Base-by-base conservation (phyloP, 2,329 filamentous ascomycete genomes). In the Pseudogymnoascus sp. region DNA sequence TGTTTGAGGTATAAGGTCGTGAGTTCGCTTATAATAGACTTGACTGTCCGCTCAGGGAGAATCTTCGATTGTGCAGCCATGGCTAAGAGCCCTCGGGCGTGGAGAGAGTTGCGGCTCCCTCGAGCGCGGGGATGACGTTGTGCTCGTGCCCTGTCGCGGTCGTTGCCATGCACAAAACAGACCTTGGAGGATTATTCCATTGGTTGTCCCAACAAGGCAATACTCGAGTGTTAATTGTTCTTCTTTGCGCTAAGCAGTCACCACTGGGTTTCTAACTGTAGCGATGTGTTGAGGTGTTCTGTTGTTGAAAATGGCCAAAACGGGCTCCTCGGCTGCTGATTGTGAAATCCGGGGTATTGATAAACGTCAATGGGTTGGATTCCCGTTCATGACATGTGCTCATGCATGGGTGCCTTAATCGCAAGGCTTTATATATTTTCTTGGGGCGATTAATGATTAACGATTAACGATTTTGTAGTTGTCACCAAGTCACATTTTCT, bases 41-140 rank as follows among this genome's bases (percentile, higher is more conserved):
- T 85, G 71, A 93, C 72, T 64, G 85, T 87, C 68, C 84, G 84
- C 69, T 89, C 85, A 19, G 72, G 71, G 62, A 79, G 78, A 40
- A 87, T 79, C 74, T 92, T 93, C 61, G 91, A 93, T 73, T 89
- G 88, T 64, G 79, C 85, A 65, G 88, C 89, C 90, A 93, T 93
- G 68, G 67, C 70, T 62, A 64, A 8, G 22, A 14, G 24, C 26
- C 31, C 33, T 33, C 11, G 5, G 28, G 50, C 26, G 19, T 56
- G 16, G 50, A 35, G 59, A 37, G n/a, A 40, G 22, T 12, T 11
- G 59, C n/a, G 35, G 35, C 22, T 40, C 38, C 33, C 41, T 50
- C 31, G 46, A 62, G 31, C 46, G 43, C 46, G 26, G 37, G 61
- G 65, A 53, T 60, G 59, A 60, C 59, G 59, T 60, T 60, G 50